Conservation (phyloP, 2,329 filamentous ascomycete species). For the Gnomoniopsis smithogilvyi region DNA sequence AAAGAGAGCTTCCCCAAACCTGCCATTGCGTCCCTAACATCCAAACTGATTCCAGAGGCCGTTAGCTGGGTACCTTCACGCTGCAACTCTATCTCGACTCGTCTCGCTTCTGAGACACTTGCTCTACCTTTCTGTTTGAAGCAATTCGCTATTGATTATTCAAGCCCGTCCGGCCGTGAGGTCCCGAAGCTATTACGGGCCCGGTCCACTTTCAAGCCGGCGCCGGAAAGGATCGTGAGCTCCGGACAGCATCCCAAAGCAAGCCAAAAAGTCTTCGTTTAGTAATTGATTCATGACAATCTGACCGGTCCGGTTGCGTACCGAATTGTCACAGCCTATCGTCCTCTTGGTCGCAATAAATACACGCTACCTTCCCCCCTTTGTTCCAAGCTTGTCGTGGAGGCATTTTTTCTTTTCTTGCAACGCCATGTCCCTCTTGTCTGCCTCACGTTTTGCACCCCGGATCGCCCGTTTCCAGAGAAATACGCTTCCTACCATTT, state of each 20-base stretch:
- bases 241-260: background rate
- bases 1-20: no score
- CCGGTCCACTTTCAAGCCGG: background rate
- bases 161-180: background rate
- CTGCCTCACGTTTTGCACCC: conserved; percentile 21
- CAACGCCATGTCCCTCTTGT: conserved; percentile 22
- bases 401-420: conserved; percentile 16
- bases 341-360: background rate
- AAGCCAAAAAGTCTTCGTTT: background rate
- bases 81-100: no score
- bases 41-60: no score
- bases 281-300: conserved; percentile 11
- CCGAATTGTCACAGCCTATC: conserved; percentile 9
- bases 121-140: background rate
- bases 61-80: no score
- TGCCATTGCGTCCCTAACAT: no score
- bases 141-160: background rate
- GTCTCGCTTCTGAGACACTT: no score
- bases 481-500: conserved; percentile 23
- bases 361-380: background rate
- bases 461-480: conserved; percentile 27
- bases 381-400: background rate
- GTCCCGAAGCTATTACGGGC: background rate
- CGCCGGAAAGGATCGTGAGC: conserved; percentile 7
- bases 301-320: conserved; percentile 14